A percentile compares a stretch with the other conserved stretches of the same genome.
These are phyloP conservation scores for Pseudoturritis turrita DNA, from an alignment of 345 rosid species.

Conservation along the genomic window DNA sequence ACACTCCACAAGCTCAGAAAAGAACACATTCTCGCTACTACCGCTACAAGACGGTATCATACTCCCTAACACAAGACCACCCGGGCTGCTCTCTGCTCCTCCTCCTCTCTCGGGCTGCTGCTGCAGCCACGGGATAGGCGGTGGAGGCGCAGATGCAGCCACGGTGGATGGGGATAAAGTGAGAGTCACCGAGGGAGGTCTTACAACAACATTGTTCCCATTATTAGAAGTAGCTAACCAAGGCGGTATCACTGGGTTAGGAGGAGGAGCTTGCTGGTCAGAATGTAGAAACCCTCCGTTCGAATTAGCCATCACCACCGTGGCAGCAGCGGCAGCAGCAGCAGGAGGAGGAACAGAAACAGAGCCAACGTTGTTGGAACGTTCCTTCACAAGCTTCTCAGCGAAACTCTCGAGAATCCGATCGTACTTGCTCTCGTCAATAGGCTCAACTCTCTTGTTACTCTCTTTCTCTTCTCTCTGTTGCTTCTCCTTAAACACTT, in stretches of 20 bases:
- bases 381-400: conserved; percentile 83
- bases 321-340: conserved; percentile 19
- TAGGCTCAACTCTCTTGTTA: conserved; percentile 57
- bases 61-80: conserved; percentile 44
- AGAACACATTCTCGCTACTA: conserved; percentile 40
- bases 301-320: conserved; percentile 68
- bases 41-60: conserved; percentile 41
- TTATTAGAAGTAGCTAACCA: conserved; percentile 86
- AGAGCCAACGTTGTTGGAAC: conserved; percentile 32
- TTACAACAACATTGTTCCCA: conserved; percentile 33
- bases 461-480: conserved; percentile 85
- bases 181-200: conserved; percentile 81
- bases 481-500: conserved; percentile 94
- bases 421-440: conserved; percentile 89
- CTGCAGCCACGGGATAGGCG: conserved; percentile 84
- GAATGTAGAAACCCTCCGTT: conserved; percentile 63
- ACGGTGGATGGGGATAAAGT: conserved; percentile 77
- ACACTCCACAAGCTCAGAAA: conserved; percentile 78
- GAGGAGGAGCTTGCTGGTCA: conserved; percentile 42
- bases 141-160: conserved; percentile 58
- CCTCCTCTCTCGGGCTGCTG: conserved; percentile 48
- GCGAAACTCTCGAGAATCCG: conserved; percentile 87
- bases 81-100: conserved; percentile 37
- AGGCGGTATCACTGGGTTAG: conserved; percentile 59
- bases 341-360: conserved; percentile 3